Percentiles rank a stretch among this genome's conserved stretches.
phyloP scores from a whole-genome alignment of 441 rosid genomes.

The Croton setiger region DNA sequence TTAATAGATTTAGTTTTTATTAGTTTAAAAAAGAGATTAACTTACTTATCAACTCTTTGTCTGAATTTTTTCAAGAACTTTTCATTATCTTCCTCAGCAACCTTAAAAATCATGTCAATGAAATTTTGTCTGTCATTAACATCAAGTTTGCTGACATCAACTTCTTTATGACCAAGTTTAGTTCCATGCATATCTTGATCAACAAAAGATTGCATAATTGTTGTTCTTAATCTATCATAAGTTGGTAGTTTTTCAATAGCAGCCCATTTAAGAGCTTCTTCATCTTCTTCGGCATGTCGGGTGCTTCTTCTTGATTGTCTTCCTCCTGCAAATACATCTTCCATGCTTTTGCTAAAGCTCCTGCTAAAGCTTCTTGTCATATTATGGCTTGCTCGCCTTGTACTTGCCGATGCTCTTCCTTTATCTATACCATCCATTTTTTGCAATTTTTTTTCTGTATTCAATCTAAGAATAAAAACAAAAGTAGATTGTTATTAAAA shows the following conservation, averaged over 20 bases:
- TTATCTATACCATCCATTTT: constrained; percentile 30
- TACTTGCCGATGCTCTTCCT: constrained; percentile 21
- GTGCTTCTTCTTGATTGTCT: constrained; percentile 44
- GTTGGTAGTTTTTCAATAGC: constrained; percentile 86
- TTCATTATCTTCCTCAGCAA: constrained; percentile 73
- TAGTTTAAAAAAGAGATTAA: not conserved
- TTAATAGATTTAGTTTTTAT: too few species aligned
- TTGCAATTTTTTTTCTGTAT: constrained; percentile 1
- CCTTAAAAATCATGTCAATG: constrained; percentile 56
- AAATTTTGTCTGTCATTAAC: constrained; percentile 52
- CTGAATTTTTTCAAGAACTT: constrained; percentile 54
- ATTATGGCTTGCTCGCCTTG: constrained; percentile 28
- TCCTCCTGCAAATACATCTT: constrained; percentile 42
- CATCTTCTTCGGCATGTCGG: constrained; percentile 48
- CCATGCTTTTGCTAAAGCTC: constrained; percentile 52
- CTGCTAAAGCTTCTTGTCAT: constrained; percentile 55
- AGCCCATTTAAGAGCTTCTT: constrained; percentile 92
- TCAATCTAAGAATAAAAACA: not conserved
- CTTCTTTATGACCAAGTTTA: constrained; percentile 32
- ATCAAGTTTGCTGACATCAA: constrained; percentile 70
- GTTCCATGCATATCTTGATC: constrained; percentile 40
- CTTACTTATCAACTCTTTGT: constrained; percentile 62
- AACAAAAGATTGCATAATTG: constrained; percentile 42
- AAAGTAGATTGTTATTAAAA: not conserved
- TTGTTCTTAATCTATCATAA: constrained; percentile 61